Conservation (phyloP, 371 early-diverging fungal species). For the Apophysomyces variabilis region DNA sequence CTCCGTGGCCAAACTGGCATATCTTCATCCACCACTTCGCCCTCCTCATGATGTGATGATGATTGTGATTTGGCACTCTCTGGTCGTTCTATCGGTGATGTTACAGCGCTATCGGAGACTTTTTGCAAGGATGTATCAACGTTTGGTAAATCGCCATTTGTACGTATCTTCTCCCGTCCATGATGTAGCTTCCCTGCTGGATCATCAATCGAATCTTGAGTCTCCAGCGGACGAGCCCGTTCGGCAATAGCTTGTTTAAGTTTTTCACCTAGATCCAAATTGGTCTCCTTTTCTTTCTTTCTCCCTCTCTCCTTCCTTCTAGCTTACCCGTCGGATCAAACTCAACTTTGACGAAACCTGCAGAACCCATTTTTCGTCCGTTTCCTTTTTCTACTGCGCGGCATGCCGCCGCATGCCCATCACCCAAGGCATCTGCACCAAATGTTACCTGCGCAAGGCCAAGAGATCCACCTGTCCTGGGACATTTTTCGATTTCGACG, state of each 20-base stretch:
- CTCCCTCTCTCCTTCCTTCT: background rate
- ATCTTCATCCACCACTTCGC: constrained; percentile 35
- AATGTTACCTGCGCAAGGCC: constrained; percentile 62
- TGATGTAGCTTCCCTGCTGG: background rate
- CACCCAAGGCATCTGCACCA: constrained; percentile 31
- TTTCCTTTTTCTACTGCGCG: constrained; percentile 64
- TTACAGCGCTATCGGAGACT: background rate
- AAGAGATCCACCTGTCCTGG: constrained; percentile 58
- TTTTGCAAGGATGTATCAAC: background rate
- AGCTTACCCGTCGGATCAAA: constrained; percentile 60
- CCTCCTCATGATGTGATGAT: constrained; percentile 36
- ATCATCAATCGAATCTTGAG: background rate
- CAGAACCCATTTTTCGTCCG: constrained; percentile 58
- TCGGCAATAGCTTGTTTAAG: constrained; percentile 17
- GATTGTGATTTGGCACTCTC: constrained; percentile 17
- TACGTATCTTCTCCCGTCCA: background rate
- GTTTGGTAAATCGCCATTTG: background rate
- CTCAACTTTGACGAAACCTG: constrained; percentile 60
- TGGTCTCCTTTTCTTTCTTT: background rate
- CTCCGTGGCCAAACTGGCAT: constrained; percentile 20
- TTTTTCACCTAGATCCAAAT: constrained; percentile 23
- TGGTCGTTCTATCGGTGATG: background rate
- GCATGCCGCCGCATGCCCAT: constrained; percentile 41
- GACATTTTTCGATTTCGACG: constrained; percentile 57
- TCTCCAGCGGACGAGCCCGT: background rate